Evolutionary conservation across 2,329 filamentous ascomycete genomes (phyloP), one percentile per base, ranked within the genome.

Genomic region (Epichloe aotearoae): DNA sequence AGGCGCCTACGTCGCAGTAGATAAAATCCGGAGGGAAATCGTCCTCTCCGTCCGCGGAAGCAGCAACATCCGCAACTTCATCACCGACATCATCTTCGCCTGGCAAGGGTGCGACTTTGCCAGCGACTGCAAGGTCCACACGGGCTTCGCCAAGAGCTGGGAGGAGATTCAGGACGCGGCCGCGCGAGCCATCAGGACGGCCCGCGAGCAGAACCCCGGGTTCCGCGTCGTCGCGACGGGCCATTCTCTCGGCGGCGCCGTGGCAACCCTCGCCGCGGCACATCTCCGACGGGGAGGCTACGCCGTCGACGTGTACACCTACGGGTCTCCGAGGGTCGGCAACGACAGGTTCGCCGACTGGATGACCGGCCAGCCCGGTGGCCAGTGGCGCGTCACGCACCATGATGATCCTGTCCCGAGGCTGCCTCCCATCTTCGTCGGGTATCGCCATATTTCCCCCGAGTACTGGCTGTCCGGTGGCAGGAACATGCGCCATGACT

Each of bases 211-310:
- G 30, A 65, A 79, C 65, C 78, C 80, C 1, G 55, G 53, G 46
- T 83, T 75, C 68, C 63, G 63, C 44, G 60, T 85, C 60, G 62
- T 83, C 17, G 64, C 74, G n/a, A 80, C 81, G 0, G 84, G 84
- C 37, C 83, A 87, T 69, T 84, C 80, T 10, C 76, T 88, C 4
- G 84, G 84, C 46, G 84, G 71, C 26, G 82, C 82, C 6, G 69
- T 87, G 2, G 80, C 76, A 39, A 79, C 75, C 6, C 62, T 88
- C 4, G 82, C 73, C 0, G 77, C 73, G 0, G 77, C 73, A 1
- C 71, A 77, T 56, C 66, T 85, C 19, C 74, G 81, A 45, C 62
- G 63, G 5, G 59, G 62, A 10, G 78, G 75, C 41, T 65, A 67
- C 52, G 55, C 65, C 2, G 53, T 62, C 15, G 79, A 83, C 57